Evolutionary conservation across 2,329 filamentous ascomycete species (phyloP), one percentile per base, ranked within the genome.

Genomic region (Zasmidium angulare): DNA sequence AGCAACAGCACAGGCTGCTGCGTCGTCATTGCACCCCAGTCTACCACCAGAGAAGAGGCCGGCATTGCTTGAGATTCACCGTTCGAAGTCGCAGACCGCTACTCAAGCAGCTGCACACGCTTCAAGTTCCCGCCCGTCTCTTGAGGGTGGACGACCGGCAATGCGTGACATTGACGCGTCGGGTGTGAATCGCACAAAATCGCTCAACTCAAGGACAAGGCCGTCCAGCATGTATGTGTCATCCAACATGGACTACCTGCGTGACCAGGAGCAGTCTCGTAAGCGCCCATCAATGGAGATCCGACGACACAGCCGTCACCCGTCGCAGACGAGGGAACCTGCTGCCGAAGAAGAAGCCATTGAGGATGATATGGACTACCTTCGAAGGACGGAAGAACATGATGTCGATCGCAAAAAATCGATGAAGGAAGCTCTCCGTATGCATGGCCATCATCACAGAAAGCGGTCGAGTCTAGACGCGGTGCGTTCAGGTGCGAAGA

Each of bases 211-310:
- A 66, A 86, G 88, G 62, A 82, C 86, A 55, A 84, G 93, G 49
- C 93, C 93, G 71, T 81, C 86, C 0, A 97, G 93, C 73, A 90
- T 90, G 31, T 91, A 93, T 72, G 83, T 96, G 2, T 89, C 92
- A 67, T 89, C 89, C 0, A 92, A 89, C 69, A 81, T 95, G 54
- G 92, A 96, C 60, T 91, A 90, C 69, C 79, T 96, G 19, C 87
- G 90, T 21, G 91, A 95, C 67, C 84, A 86, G 53, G 92, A 96
- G 70, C 62, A 60, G 47, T 61, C 60, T 29, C 66, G 66, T 46
- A 72, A 70, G 52, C 64, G 71, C 7, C 71, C 71, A 2, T 69
- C 71, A 7, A 53, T 74, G 56, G 71, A 72, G 17, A 59, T 67
- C 19, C 65, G 72, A n/a, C 61, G 69, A 31, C 66, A 64, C 48